Base-by-base conservation (phyloP, 257 asterid species). In the Solanum okadae region DNA sequence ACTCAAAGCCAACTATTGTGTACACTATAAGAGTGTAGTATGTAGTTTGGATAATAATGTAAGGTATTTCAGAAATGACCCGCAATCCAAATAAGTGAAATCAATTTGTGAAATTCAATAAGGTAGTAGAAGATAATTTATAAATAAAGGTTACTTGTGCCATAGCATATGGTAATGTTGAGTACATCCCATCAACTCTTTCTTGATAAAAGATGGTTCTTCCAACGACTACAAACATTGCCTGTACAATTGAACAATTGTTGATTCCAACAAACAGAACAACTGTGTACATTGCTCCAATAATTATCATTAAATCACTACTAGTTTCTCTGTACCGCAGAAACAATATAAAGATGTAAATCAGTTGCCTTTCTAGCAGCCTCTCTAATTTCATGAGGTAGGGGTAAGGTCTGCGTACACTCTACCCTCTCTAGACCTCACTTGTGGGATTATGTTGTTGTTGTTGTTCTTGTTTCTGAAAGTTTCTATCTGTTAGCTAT, bases 111-210 rank as follows among this genome's bases (percentile, higher is more conserved):
- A 6, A 27, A 31, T 31, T n/a, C 18, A 61, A 29, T 29, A 40
- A 35, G 33, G 70, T n/a, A 3, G 12, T 8, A 27, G 4, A 67
- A 2, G 18, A 44, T 44, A 49, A 15, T 10, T 31, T 13, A 46
- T 23, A 13, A 20, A 33, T 56, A 46, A 59, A 59, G 25, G 87
- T 49, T 78, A 23, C 98, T 94, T 96, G 98, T 84, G 97, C 93
- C 90, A 95, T 86, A 84, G 97, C 99, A 90, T 96, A 96, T 52
- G 99, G 97, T 63, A 96, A 87, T 67, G 98, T 95, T 4, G 98
- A 93, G 93, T 96, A 96, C 22, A 96, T 94, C 27, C 44, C 98
- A 11, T 95, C 99, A 15, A 96, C 97, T 67, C 92, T 90, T 90
- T 95, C 99, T 59, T 94, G 87, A 23, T 94, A 96, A 89, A 95